Evolutionary conservation across 2,329 filamentous ascomycete genomes (phyloP).

Genomic region (Fusarium sp.): DNA sequence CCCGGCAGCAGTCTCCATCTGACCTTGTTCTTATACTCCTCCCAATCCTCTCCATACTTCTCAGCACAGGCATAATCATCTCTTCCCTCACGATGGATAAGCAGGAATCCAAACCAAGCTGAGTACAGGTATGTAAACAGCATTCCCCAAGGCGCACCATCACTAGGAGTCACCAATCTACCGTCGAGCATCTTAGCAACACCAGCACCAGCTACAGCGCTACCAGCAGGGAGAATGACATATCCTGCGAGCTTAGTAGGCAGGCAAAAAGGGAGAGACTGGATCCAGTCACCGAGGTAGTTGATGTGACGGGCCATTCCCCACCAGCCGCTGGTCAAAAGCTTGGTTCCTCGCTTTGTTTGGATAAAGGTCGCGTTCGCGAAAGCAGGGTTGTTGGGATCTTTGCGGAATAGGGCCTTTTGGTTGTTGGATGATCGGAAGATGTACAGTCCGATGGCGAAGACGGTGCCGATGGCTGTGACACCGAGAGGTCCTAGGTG

Average conservation of each 20-base stretch:
- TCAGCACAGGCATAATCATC: slow-evolving; percentile 88
- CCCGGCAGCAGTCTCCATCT: slow-evolving; percentile 84
- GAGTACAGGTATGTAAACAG: slow-evolving; percentile 93
- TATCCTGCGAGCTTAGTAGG: slow-evolving; percentile 88
- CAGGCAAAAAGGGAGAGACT: slow-evolving; percentile 87
- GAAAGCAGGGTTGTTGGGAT: slow-evolving; percentile 82
- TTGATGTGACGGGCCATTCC: slow-evolving; percentile 91
- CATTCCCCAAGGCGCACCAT: slow-evolving; percentile 83
- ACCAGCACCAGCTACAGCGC: slow-evolving; percentile 55
- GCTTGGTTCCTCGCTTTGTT: slow-evolving; percentile 81
- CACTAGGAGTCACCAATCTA: slow-evolving; percentile 75
- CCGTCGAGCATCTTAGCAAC: slow-evolving; percentile 69
- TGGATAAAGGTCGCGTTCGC: slow-evolving; percentile 84
- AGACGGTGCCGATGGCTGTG: slow-evolving; percentile 72
- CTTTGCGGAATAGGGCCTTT: slow-evolving; percentile 91
- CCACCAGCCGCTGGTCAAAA: slow-evolving; percentile 92
- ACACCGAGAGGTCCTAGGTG: slow-evolving; percentile 76
- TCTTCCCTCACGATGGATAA: slow-evolving; percentile 84
- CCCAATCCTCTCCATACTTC: slow-evolving; percentile 93
- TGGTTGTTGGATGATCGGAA: slow-evolving; percentile 91
- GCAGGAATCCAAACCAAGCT: slow-evolving; percentile 85
- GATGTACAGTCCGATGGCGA: slow-evolving; percentile 80
- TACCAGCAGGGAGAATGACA: slow-evolving; percentile 69
- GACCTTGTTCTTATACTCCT: slow-evolving; percentile 83
- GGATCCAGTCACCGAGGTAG: slow-evolving; percentile 92